These are phyloP conservation scores for Rhizopus microsporus DNA, from an alignment of 371 early-diverging fungal species.

Conservation along the genomic window DNA sequence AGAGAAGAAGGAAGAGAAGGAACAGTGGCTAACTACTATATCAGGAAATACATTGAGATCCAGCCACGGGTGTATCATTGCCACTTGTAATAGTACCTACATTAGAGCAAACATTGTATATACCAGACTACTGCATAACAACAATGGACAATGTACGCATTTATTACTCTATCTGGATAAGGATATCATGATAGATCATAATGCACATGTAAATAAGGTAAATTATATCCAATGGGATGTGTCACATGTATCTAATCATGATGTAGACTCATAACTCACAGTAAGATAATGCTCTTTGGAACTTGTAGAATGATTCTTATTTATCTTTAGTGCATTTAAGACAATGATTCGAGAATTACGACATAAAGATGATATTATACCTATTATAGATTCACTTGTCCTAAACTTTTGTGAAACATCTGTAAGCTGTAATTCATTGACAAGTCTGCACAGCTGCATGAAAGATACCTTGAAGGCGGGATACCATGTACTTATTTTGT, in stretches of 20 bases:
- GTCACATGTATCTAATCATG: no score
- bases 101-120: slow-evolving; percentile 3
- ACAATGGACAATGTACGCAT: slow-evolving; percentile 20
- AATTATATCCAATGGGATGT: no score
- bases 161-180: slow-evolving; percentile 26
- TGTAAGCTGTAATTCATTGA: slow-evolving; percentile 2
- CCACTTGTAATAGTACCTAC: background rate
- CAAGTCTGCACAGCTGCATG: slow-evolving; percentile 8
- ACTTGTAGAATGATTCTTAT: no score
- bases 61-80: slow-evolving; percentile 4
- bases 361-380: background rate
- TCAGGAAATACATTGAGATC: background rate
- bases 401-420: slow-evolving; percentile 10
- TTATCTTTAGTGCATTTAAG: background rate
- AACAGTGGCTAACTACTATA: background rate
- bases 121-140: slow-evolving; percentile 17
- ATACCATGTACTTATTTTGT: slow-evolving; percentile 1
- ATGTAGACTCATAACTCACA: background rate
- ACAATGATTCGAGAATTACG: background rate
- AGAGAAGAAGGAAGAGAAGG: background rate
- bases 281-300: background rate
- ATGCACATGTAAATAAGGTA: background rate
- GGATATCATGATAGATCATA: slow-evolving; percentile 3
- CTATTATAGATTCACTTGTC: slow-evolving; percentile 1
- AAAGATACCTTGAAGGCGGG: slow-evolving; percentile 6